Base-by-base conservation (phyloP, 441 rosid species). In the Erodium moschatum region DNA sequence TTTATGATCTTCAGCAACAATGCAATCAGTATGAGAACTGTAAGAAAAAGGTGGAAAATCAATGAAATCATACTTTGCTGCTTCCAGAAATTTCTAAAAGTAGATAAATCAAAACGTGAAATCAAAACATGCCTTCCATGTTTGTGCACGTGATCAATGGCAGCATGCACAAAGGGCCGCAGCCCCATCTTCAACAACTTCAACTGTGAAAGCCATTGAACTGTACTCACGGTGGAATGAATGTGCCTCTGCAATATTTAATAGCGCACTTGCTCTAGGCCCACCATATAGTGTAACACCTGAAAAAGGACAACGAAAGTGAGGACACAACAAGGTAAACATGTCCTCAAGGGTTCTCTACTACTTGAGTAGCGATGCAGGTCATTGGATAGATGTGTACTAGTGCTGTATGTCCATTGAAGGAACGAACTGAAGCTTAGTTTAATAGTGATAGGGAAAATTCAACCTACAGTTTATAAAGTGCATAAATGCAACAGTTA, bases 141-240 rank as follows among this genome's bases (percentile, higher is more conserved):
- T 74, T 83, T 71, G 76, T 94, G 96, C 71, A 91, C 89, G 65
- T 94, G 99, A 71, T 86, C 78, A 66, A 94, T 85, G 71, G 99
- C 97, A 33, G 84, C 87, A 75, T 80, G 38, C 44, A 94, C 92
- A n/a, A n/a, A n/a, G n/a, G n/a, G n/a, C n/a, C n/a, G n/a, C n/a
- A n/a, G n/a, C n/a, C n/a, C n/a, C n/a, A 62, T 90, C 95, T 66
- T 94, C 91, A 63, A 94, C 97, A 69, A 90, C 84, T 84, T 94
- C 99, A 56, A 94, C 72, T 8, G 99, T 94, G 82, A 97, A 91
- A 15, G 89, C 92, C 82, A 77, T 70, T 18, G 97, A 84, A 81
- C 80, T 91, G 85, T 94, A 94, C 77, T 94, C 99, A 27, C 82
- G 88, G 75, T 85, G 97, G 67, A 94, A 85, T 46, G 97, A 87